A percentile compares a stretch with the other conserved stretches of the same genome.
phyloP scores from a whole-genome alignment of 805 yeast species.

The Candida multigemmis region DNA sequence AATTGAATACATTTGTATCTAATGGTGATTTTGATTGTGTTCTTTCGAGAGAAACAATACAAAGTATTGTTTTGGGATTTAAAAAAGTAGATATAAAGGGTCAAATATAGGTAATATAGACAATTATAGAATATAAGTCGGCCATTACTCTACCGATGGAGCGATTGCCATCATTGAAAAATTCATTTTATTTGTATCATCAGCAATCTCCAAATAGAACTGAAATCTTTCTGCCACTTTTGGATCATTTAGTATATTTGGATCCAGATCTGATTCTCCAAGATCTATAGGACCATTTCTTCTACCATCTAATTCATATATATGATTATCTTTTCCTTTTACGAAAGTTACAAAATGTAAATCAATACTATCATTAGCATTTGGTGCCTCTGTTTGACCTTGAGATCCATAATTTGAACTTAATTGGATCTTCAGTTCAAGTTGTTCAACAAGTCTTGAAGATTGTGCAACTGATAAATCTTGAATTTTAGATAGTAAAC shows the following conservation, averaged over 20 bases:
- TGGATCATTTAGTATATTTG: conserved; percentile 46
- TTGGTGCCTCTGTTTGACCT: conserved; percentile 66
- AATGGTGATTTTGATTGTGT: conserved; percentile 19
- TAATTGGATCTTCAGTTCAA: conserved; percentile 31
- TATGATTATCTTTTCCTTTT: conserved; percentile 42
- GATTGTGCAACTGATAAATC: conserved; percentile 20
- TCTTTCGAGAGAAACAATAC: conserved; percentile 24
- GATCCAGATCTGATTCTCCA: conserved; percentile 30
- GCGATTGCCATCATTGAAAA: conserved; percentile 76
- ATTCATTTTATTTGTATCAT: conserved; percentile 47
- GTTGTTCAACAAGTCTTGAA: conserved; percentile 34
- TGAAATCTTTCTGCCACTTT: conserved; percentile 47
- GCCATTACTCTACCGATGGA: conserved; percentile 37
- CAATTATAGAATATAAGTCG: background rate
- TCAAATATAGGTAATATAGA: conserved; percentile 38
- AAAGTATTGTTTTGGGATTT: conserved; percentile 26
- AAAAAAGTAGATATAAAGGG: conserved; percentile 84
- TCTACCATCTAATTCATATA: conserved; percentile 88
- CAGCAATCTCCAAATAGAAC: conserved; percentile 57
- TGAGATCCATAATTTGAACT: conserved; percentile 37
- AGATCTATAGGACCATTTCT: conserved; percentile 65
- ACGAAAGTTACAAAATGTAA: conserved; percentile 76
- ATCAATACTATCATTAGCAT: conserved; percentile 39
- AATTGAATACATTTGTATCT: conserved; percentile 20
- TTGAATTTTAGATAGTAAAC: conserved; percentile 7